Percentiles rank a stretch among this genome's conserved stretches.
Conservation (phyloP, 176 grass and related monocot species). For the Oryza glaberrima region DNA sequence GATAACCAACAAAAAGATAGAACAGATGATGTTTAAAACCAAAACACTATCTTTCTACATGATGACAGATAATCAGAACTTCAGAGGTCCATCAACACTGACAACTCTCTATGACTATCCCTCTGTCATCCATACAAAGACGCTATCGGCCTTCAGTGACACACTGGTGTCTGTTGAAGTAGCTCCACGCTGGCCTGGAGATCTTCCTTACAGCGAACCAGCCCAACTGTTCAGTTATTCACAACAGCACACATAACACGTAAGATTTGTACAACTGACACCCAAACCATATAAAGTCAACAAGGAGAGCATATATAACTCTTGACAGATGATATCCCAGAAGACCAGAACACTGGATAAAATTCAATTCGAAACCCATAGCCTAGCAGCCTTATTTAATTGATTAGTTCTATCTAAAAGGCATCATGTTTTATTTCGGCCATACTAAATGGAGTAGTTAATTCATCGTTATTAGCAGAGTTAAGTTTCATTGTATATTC, state of each 20-base stretch:
- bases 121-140: background rate
- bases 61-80: too few species aligned
- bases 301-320: background rate
- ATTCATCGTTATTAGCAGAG: background rate
- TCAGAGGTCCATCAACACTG: too few species aligned
- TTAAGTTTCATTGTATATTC: constrained; percentile 20
- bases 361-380: background rate
- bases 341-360: background rate
- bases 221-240: background rate
- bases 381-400: background rate
- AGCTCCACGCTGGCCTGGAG: background rate
- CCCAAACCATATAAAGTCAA: background rate
- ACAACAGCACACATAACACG: background rate
- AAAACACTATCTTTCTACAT: background rate
- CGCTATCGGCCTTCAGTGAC: background rate
- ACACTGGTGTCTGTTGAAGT: background rate
- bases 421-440: background rate
- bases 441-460: background rate
- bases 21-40: background rate
- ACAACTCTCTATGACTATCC: background rate
- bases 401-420: background rate
- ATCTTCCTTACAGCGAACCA: background rate
- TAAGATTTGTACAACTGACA: background rate
- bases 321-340: background rate
- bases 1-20: background rate